Conservation (phyloP, 805 yeast species). For the Kuraishia piskuri region DNA sequence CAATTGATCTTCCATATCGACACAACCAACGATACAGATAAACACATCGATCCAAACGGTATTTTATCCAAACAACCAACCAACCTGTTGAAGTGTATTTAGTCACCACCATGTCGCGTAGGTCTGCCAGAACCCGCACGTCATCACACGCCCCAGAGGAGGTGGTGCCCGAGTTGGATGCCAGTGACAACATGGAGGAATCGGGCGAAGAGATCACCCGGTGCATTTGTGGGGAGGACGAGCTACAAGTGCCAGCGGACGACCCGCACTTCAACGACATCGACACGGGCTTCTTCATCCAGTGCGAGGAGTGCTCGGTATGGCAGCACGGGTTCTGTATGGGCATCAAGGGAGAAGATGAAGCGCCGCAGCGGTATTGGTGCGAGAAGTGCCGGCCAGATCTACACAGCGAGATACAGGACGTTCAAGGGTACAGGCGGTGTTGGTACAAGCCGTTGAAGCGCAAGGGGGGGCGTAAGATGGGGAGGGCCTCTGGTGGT, state of each 20-base stretch:
- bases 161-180: background rate
- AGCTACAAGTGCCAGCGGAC: constrained; percentile 22
- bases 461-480: constrained; percentile 11
- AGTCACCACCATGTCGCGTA: background rate
- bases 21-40: too few species aligned
- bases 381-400: constrained; percentile 90
- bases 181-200: constrained; percentile 19
- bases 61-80: too few species aligned
- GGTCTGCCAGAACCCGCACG: background rate
- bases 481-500: constrained; percentile 9
- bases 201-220: constrained; percentile 40
- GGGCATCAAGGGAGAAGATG: constrained; percentile 64
- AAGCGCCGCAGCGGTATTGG: constrained; percentile 90
- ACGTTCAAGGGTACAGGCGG: constrained; percentile 37
- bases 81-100: too few species aligned
- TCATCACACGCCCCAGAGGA: background rate
- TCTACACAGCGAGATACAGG: constrained; percentile 49
- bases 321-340: constrained; percentile 99
- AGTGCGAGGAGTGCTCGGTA: constrained; percentile 84
- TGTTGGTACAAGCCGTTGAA: constrained; percentile 40
- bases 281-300: constrained; percentile 60
- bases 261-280: constrained; percentile 28
- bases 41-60: too few species aligned
- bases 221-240: constrained; percentile 47
- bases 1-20: too few species aligned